phyloP scores from a whole-genome alignment of 805 yeast genomes.

The Cyberlindnera meyerae region DNA sequence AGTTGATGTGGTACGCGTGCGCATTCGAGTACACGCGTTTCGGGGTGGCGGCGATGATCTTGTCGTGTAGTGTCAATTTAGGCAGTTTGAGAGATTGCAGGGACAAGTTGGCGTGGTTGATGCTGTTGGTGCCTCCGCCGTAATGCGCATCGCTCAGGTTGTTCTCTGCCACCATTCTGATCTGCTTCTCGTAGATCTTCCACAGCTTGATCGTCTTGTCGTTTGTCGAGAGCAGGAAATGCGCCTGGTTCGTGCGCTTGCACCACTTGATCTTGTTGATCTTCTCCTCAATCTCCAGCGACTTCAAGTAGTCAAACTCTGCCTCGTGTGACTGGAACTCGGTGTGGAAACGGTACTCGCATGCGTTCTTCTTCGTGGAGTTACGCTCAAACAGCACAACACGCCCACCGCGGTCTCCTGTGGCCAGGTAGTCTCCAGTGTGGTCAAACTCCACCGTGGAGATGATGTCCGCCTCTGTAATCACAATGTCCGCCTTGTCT shows the following conservation, averaged over 20 bases:
- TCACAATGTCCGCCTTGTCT: slow-evolving; percentile 95
- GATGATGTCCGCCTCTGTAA: slow-evolving; percentile 95
- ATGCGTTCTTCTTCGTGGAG: slow-evolving; percentile 59
- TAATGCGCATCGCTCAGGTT: slow-evolving; percentile 52
- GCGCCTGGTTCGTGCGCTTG: slow-evolving; percentile 81
- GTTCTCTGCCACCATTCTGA: slow-evolving; percentile 88
- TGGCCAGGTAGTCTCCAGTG: slow-evolving; percentile 91
- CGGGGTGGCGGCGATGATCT: slow-evolving; percentile 92
- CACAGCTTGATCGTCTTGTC: slow-evolving; percentile 98
- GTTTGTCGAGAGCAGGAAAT: slow-evolving; percentile 83
- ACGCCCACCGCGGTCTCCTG: slow-evolving; percentile 98
- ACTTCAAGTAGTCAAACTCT: slow-evolving; percentile 93
- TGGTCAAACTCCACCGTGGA: slow-evolving; percentile 95
- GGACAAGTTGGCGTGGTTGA: slow-evolving; percentile 22
- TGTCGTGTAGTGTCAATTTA: slow-evolving; percentile 86
- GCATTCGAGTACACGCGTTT: slow-evolving; percentile 90
- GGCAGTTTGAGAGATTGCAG: slow-evolving; percentile 66
- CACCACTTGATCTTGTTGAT: slow-evolving; percentile 98
- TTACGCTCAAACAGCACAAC: slow-evolving; percentile 94
- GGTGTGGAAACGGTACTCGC: slow-evolving; percentile 93
- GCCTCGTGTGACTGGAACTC: slow-evolving; percentile 99
- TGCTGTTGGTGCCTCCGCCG: slow-evolving; percentile 4
- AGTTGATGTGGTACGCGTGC: slow-evolving; percentile 96
- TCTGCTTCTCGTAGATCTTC: slow-evolving; percentile 90
- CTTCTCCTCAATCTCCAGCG: slow-evolving; percentile 95